Conservation (phyloP, 2,329 filamentous ascomycete genomes). For the Penicillium concentricum region DNA sequence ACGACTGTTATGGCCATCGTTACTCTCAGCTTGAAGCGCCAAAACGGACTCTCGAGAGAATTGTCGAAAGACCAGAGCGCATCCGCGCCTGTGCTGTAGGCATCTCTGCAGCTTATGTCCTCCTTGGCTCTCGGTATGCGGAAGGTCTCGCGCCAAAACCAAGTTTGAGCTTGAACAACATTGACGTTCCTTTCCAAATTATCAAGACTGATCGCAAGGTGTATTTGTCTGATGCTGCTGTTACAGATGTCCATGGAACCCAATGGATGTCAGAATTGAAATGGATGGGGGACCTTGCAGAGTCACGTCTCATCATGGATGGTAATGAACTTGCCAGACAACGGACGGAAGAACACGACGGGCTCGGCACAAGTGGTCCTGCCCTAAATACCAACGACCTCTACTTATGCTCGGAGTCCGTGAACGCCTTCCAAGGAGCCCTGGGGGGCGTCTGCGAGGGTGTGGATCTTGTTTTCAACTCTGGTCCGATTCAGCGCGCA, state of each 20-base stretch:
- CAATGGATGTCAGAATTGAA: conserved; percentile 94
- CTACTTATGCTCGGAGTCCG: conserved; percentile 83
- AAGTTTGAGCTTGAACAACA: conserved; percentile 31
- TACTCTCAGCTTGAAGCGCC: conserved; percentile 77
- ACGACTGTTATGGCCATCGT: conserved; percentile 91
- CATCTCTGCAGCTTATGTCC: conserved; percentile 81
- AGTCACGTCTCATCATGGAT: conserved; percentile 71
- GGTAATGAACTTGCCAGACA: conserved; percentile 76
- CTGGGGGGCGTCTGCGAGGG: conserved; percentile 92
- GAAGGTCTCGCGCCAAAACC: conserved; percentile 71
- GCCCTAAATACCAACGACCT: conserved; percentile 84
- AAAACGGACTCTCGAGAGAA: conserved; percentile 68
- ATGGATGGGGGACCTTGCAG: conserved; percentile 78
- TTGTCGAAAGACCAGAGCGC: conserved; percentile 91
- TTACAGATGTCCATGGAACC: conserved; percentile 85
- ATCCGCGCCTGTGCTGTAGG: conserved; percentile 82
- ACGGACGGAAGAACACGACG: conserved; percentile 36
- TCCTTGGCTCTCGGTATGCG: conserved; percentile 76
- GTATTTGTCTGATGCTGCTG: conserved; percentile 69
- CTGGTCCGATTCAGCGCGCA: conserved; percentile 66
- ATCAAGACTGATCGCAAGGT: conserved; percentile 73
- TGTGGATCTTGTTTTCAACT: conserved; percentile 76
- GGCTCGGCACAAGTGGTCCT: conserved; percentile 41
- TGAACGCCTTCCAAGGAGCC: conserved; percentile 84
- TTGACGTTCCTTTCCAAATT: conserved; percentile 70